Base-by-base conservation (phyloP, 2,329 filamentous ascomycete genomes). In the Fusarium chaquense region DNA sequence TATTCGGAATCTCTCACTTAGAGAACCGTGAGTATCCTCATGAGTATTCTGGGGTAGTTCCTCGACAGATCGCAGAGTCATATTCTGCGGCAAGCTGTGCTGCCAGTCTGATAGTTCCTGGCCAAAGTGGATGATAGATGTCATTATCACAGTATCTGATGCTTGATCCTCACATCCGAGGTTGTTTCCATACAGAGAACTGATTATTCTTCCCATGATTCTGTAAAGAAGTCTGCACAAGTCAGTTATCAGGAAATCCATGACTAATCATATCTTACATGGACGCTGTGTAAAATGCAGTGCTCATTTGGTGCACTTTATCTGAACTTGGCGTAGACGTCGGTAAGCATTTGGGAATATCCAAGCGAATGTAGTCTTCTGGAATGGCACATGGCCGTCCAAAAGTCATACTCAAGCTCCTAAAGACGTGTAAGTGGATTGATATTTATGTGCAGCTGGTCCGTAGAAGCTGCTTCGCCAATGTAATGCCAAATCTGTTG, bases 71-170 rank as follows among this genome's bases (percentile, higher is more conserved):
- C 26, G 8, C 5, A 62, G 15, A n/a, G 32, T 10, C 18, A 36
- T 11, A 6, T n/a, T 9, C 8, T 24, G 55, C 2, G 58, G 20
- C 2, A 62, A n/a, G 10, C 7, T 24, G 5, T 16, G 32, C 5
- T 64, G 62, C 69, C 69, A 71, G 16, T 69, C 65, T 8, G 55
- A 49, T 0, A 72, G 46, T 6, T 71, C 65, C 9, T 72, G 69
- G 22, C 54, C 62, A 36, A 72, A 33, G 5, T 63, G 62, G 4
- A 72, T 51, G 2, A 62, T 20, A 24, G 62, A 15, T 41, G 62
- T 18, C 56, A 62, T 52, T 10, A 62, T 64, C 3, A 58, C 44
- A 15, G 62, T 66, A 9, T 43, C 30, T 10, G 58, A 28, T 13
- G 54, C 4, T 6, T 62, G 58, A 1, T 51, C 35, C 4, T 69